Conservation (phyloP, 495 filamentous ascomycete species). For the Hyphodiscus hymeniophilus region DNA sequence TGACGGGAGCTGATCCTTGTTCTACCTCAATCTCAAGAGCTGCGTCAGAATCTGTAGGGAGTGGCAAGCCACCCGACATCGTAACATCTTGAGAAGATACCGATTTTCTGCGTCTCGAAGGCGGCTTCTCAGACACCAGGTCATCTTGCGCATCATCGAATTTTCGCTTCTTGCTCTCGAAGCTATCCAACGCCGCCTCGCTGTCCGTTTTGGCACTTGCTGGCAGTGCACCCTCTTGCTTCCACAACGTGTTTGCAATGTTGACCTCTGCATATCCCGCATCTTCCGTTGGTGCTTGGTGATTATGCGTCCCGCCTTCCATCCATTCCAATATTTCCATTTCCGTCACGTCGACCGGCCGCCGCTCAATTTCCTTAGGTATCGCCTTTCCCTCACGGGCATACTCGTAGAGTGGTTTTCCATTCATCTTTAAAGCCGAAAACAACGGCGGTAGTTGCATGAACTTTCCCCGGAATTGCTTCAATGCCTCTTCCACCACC, state of each 20-base stretch:
- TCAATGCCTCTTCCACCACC: conserved; percentile 67
- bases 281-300: conserved; percentile 67
- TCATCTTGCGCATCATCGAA: conserved; percentile 28
- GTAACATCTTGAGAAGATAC: conserved; percentile 24
- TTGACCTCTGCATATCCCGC: conserved; percentile 61
- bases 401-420: conserved; percentile 93
- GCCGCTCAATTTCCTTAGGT: conserved; percentile 71
- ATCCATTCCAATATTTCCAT: conserved; percentile 83
- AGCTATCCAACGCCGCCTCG: conserved; percentile 30
- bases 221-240: conserved; percentile 28
- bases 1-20: conserved; percentile 1
- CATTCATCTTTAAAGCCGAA: conserved; percentile 84
- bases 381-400: conserved; percentile 79
- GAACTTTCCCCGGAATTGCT: conserved; percentile 72
- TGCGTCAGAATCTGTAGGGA: conserved; percentile 21
- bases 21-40: background rate
- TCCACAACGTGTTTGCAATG: conserved; percentile 62
- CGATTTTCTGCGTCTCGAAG: conserved; percentile 25
- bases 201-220: conserved; percentile 16
- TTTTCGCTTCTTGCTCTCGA: conserved; percentile 40
- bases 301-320: conserved; percentile 69
- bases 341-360: conserved; percentile 66
- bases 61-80: conserved; percentile 45
- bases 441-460: conserved; percentile 88
- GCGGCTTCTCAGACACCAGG: conserved; percentile 23